Evolutionary conservation across 2,329 filamentous ascomycete genomes (phyloP).

Genomic region (Zymoseptoria ardabiliae): DNA sequence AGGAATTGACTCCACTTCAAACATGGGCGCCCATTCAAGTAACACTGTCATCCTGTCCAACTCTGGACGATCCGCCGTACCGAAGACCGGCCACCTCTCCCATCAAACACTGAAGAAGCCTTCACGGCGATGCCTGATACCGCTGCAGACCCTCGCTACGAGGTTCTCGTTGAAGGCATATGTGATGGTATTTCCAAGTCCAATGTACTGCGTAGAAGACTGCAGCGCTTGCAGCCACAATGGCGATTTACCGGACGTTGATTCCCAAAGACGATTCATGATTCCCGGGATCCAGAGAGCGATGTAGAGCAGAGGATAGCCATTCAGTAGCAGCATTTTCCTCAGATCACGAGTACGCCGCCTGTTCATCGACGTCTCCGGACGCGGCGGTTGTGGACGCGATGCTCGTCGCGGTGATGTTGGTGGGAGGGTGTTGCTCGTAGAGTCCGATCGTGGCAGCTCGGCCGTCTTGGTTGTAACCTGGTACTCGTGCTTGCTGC

Average conservation of each 20-base stretch:
- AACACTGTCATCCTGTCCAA: too few species aligned
- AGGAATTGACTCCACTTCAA: too few species aligned
- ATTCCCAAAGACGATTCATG: slow-evolving; percentile 14
- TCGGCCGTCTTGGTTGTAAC: not conserved
- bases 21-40: too few species aligned
- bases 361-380: slow-evolving; percentile 1
- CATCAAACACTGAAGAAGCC: not conserved
- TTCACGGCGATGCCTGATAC: not conserved
- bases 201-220: slow-evolving; percentile 9
- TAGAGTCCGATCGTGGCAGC: not conserved
- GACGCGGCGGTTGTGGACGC: not conserved
- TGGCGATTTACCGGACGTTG: slow-evolving; percentile 8
- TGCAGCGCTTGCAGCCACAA: slow-evolving; percentile 15
- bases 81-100: not conserved
- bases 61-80: not conserved
- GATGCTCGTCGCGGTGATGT: slow-evolving; percentile 2
- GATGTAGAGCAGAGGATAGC: slow-evolving; percentile 30
- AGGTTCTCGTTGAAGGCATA: not conserved
- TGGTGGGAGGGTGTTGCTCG: slow-evolving; percentile 1
- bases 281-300: slow-evolving; percentile 31
- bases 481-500: not conserved
- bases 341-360: not conserved
- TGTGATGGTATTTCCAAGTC: not conserved
- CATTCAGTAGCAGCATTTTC: slow-evolving; percentile 29
- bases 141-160: not conserved